phyloP scores from a whole-genome alignment of 257 asterid species.

The Mitragyna speciosa region DNA sequence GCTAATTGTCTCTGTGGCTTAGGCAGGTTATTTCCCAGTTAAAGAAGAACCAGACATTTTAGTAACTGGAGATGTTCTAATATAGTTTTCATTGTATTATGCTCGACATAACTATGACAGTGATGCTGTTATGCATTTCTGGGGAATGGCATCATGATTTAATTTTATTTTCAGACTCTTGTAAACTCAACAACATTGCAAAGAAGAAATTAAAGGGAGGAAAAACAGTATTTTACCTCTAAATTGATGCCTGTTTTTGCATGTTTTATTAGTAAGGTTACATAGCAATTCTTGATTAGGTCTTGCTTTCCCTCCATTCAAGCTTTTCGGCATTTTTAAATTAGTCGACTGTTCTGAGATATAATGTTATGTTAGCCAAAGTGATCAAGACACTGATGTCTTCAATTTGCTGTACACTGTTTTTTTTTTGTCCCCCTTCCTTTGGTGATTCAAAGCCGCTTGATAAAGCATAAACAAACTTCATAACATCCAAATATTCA shows the following conservation, averaged over 20 bases:
- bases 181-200: constrained; percentile 33
- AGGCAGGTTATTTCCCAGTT: constrained; percentile 52
- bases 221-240: neutral
- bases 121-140: constrained; percentile 35
- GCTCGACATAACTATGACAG: constrained; percentile 34
- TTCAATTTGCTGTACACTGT: no score
- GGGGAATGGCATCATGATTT: constrained; percentile 36
- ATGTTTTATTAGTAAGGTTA: neutral
- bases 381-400: neutral
- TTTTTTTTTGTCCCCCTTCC: no score
- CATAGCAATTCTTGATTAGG: neutral
- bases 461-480: neutral
- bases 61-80: constrained; percentile 44
- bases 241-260: constrained; percentile 1
- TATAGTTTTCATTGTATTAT: constrained; percentile 39
- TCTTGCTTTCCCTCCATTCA: neutral
- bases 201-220: constrained; percentile 36
- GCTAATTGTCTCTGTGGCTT: constrained; percentile 46
- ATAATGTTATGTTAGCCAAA: neutral
- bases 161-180: constrained; percentile 36
- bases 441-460: no score
- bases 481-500: neutral
- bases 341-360: neutral
- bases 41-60: constrained; percentile 47
- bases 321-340: neutral